Base-by-base conservation (phyloP, 768 basidiomycete species). In the Tricholoma terreum region DNA sequence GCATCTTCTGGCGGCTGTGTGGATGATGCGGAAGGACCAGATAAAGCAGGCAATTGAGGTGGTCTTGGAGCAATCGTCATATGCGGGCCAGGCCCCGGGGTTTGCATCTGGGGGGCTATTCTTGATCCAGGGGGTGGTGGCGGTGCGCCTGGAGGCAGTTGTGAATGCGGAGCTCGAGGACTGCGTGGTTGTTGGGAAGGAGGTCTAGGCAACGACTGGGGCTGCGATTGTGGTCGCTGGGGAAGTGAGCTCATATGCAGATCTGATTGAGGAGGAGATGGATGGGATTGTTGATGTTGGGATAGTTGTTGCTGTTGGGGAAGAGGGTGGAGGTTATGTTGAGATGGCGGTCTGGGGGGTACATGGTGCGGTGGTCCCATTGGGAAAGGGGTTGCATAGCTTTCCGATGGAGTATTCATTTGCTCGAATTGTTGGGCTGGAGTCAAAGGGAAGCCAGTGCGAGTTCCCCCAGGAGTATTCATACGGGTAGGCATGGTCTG, bases 381-480 rank as follows among this genome's bases (percentile, higher is more conserved):
- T 50, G 68, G 68, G 52, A 77, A 78, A 61, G 71, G 69, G 54
- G 63, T 30, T 33, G 59, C 45, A 55, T 72, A 79, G 34, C 57
- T 65, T 48, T 75, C 71, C 1, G 59, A 56, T 6, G 61, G 55
- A 54, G 59, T 60, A 60, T 75, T 78, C 76, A 85, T 83, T 63
- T 84, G 78, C 55, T 82, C 82, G 58, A 80, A 78, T 55, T 83
- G 81, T 64, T 90, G 87, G 2, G 85, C 84, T 2, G 87, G 85
- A 0, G 86, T 87, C 11, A 78, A 66, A 27, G 78, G 78, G 63
- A 85, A 84, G 7, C 69, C 30, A 50, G 68, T 74, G 9, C 77
- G 63, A 15, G 80, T 69, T 35, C 74, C 73, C 33, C 71, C 76
- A 53, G 66, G 74, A 31, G 73, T 69, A 35, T 72, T 69, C 46